phyloP scores from a whole-genome alignment of 148 eudicot genomes.

The Rhododendron mucronatum region DNA sequence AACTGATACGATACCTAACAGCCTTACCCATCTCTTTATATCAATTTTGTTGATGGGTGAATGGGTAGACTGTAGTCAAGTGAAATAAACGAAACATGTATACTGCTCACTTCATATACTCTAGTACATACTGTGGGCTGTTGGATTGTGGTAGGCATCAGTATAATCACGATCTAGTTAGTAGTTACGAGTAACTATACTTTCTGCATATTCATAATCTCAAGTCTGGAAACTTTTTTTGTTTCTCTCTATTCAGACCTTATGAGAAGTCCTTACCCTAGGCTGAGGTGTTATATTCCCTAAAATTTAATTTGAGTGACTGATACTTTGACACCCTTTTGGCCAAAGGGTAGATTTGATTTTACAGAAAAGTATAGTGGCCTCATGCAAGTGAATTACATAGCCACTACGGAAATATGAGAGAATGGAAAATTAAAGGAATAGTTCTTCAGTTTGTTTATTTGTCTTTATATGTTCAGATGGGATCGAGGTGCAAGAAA shows the following conservation, averaged over 20 bases:
- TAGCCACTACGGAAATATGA: not conserved
- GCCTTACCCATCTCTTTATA: too few species aligned
- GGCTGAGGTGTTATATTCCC: not conserved
- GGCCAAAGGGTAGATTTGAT: not conserved
- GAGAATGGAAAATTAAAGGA: not conserved
- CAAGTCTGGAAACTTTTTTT: not conserved
- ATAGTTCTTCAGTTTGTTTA: not conserved
- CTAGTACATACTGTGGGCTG: too few species aligned
- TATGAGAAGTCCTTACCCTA: not conserved
- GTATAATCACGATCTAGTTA: too few species aligned
- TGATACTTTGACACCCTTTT: not conserved
- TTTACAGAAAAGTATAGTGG: not conserved
- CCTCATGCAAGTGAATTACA: not conserved
- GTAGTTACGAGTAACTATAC: not conserved
- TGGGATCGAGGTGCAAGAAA: constrained; percentile 92
- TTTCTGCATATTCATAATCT: not conserved
- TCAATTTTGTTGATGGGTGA: too few species aligned
- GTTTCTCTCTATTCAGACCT: not conserved
- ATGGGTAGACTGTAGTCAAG: too few species aligned
- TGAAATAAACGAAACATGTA: too few species aligned
- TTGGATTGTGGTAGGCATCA: too few species aligned
- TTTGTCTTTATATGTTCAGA: constrained; percentile 30
- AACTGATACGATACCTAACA: too few species aligned
- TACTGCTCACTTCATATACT: too few species aligned
- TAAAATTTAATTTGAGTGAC: not conserved